Conservation (phyloP, 1,139 yeast species). For the Blastobotrys aristatus region DNA sequence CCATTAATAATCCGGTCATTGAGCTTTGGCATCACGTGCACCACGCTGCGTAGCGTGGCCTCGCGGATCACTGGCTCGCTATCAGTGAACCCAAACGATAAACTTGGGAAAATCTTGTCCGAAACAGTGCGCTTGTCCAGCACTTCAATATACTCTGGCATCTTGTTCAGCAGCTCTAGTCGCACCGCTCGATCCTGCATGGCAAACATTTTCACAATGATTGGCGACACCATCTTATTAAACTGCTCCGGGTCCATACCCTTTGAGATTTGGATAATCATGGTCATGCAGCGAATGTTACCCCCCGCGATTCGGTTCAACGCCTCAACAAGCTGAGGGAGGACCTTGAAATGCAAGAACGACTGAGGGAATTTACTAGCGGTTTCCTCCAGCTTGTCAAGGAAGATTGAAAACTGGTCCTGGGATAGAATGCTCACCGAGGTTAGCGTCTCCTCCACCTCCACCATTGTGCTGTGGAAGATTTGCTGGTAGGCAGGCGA, state of each 20-base stretch:
- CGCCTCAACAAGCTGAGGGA: constrained; percentile 57
- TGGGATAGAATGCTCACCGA: constrained; percentile 49
- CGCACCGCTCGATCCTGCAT: constrained; percentile 74
- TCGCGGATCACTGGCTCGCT: constrained; percentile 76
- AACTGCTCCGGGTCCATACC: constrained; percentile 41
- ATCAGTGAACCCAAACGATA: constrained; percentile 79
- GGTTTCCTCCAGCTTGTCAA: constrained; percentile 42
- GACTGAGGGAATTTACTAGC: constrained; percentile 49
- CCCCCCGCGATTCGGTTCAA: constrained; percentile 16
- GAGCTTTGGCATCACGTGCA: constrained; percentile 58
- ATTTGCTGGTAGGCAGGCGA: constrained; percentile 24
- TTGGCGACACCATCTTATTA: constrained; percentile 51
- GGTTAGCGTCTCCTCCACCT: constrained; percentile 45
- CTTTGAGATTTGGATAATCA: constrained; percentile 32
- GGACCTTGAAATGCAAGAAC: constrained; percentile 54
- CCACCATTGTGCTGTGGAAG: constrained; percentile 45
- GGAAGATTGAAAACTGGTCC: constrained; percentile 49
- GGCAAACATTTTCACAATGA: constrained; percentile 56
- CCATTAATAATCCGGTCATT: constrained; percentile 80
- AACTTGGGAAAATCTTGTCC: constrained; percentile 59
- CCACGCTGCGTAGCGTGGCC: constrained; percentile 69
- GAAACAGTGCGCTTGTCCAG: constrained; percentile 61
- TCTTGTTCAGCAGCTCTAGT: constrained; percentile 57
- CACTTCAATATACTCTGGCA: constrained; percentile 51
- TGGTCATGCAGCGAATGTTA: constrained; percentile 23